phyloP scores from a whole-genome alignment of 2,329 filamentous ascomycete species.

The Mycosphaerella sp. region DNA sequence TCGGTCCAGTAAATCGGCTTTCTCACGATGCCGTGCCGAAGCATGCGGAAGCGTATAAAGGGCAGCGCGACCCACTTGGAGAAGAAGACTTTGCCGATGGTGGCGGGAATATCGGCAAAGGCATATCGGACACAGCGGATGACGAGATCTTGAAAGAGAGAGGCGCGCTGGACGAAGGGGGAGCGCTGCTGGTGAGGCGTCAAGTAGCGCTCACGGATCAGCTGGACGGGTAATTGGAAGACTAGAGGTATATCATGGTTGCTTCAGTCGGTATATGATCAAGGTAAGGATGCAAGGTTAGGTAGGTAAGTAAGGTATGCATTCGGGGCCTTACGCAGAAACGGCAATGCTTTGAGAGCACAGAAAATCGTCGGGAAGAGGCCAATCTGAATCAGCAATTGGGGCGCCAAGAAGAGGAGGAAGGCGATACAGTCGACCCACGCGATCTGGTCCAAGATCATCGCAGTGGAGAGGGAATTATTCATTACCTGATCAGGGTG shows the following conservation, averaged over 20 bases:
- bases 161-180: conserved; percentile 62
- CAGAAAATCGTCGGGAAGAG: conserved; percentile 53
- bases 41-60: conserved; percentile 68
- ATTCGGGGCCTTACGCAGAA: conserved; percentile 51
- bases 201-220: conserved; percentile 54
- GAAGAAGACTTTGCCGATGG: conserved; percentile 69
- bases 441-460: conserved; percentile 69
- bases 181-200: conserved; percentile 42
- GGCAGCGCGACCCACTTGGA: conserved; percentile 65
- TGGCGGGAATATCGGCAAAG: conserved; percentile 63
- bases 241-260: conserved; percentile 37
- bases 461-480: conserved; percentile 30
- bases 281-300: no score
- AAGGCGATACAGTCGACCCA: conserved; percentile 71
- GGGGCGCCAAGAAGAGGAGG: conserved; percentile 61
- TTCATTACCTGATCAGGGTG: no score
- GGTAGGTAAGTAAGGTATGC: no score
- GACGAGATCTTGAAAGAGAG: conserved; percentile 69
- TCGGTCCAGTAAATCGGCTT: conserved; percentile 61
- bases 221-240: conserved; percentile 51
- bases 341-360: conserved; percentile 59
- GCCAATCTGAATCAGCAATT: conserved; percentile 63
- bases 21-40: conserved; percentile 61
- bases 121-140: conserved; percentile 72
- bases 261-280: no score